phyloP scores from a whole-genome alignment of 305 asterid species.

The Rubia peregrina region DNA sequence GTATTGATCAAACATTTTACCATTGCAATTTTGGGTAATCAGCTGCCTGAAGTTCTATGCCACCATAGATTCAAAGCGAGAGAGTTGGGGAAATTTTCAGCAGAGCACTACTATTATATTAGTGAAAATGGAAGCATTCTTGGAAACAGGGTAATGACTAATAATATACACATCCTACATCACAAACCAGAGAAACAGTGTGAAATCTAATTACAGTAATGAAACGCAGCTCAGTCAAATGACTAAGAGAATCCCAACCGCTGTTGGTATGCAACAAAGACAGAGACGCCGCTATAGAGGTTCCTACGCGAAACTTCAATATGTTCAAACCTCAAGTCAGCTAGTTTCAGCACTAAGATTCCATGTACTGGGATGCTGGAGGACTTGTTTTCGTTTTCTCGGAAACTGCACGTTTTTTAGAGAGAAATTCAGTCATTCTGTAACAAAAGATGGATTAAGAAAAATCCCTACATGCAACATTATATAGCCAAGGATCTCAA shows the following conservation, averaged over 20 bases:
- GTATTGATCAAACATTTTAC: neutral
- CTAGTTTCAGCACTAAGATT: conserved; percentile 31
- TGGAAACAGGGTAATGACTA: neutral
- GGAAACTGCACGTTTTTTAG: conserved; percentile 33
- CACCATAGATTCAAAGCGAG: too few relatives aligned
- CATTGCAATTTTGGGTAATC: neutral
- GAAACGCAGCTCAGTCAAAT: conserved; percentile 1
- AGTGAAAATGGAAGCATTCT: neutral
- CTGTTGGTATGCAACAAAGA: conserved; percentile 7
- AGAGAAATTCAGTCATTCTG: neutral
- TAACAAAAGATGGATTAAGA: neutral
- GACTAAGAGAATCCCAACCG: conserved; percentile 2
- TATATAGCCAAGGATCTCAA: neutral
- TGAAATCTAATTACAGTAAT: conserved; percentile 12
- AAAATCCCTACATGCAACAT: neutral
- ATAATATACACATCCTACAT: conserved; percentile 12
- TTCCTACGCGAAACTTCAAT: neutral
- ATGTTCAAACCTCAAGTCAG: conserved; percentile 8
- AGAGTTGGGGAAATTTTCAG: neutral
- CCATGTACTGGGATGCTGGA: conserved; percentile 64
- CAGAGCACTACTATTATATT: neutral
- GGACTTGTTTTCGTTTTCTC: conserved; percentile 46
- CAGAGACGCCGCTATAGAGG: neutral
- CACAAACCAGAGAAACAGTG: conserved; percentile 1
- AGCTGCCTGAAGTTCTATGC: too few relatives aligned